Evolutionary conservation across 306 rosid genomes (phyloP).

Genomic region (Casuarina cunninghamiana): DNA sequence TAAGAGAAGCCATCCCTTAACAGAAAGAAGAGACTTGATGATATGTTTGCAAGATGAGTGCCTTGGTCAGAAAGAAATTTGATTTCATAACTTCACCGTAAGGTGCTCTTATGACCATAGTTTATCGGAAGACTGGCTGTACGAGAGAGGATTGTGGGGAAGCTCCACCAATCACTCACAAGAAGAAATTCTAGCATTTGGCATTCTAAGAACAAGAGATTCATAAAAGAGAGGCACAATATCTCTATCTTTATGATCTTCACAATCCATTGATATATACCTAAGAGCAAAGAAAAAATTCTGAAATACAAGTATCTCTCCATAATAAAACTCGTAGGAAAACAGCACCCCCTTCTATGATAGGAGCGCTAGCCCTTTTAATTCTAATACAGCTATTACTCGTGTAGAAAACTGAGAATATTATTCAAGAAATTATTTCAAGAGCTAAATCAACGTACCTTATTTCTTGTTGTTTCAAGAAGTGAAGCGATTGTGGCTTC

Average conservation of each 20-base stretch:
- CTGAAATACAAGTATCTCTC: too few species aligned
- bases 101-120: not conserved
- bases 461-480: slow-evolving; percentile 53
- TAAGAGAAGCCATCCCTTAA: not conserved
- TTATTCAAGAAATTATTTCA: slow-evolving; percentile 14
- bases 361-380: too few species aligned
- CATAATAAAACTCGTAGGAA: too few species aligned
- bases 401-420: slow-evolving; percentile 12
- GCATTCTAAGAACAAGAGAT: too few species aligned
- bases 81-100: not conserved
- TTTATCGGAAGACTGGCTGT: not conserved
- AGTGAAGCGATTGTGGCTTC: slow-evolving; percentile 45
- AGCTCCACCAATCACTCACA: slow-evolving; percentile 1
- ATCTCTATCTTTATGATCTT: too few species aligned
- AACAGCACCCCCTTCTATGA: too few species aligned
- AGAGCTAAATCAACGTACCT: slow-evolving; percentile 51
- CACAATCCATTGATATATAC: too few species aligned
- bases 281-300: too few species aligned
- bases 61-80: not conserved
- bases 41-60: not conserved
- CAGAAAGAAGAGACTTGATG: not conserved
- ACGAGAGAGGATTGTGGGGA: not conserved
- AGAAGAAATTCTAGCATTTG: slow-evolving; percentile 11
- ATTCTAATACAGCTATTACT: not conserved
- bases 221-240: too few species aligned